Base-by-base conservation (phyloP, 2,329 filamentous ascomycete genomes). In the Aureobasidium sp. region DNA sequence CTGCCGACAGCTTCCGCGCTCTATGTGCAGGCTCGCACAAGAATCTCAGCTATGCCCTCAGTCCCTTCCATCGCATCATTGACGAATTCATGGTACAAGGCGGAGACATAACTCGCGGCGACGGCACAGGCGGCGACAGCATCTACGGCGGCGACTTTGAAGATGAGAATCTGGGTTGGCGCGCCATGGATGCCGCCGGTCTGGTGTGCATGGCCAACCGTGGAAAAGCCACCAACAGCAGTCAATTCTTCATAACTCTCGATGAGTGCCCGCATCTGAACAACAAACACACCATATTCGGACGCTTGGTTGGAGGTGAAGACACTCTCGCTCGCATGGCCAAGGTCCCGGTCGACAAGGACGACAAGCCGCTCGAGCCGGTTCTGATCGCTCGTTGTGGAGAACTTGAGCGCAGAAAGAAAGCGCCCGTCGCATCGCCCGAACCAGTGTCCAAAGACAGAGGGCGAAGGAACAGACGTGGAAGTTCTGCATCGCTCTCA, bases 1-100 rank as follows among this genome's bases (percentile, higher is more conserved):
- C 29, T 49, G 54, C 64, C 25, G 15, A 37, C 63, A 79, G 77
- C 66, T 79, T 79, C 66, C 75, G 75, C 13, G 71, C 75, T 50
- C 67, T 79, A 58, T 78, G 76, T 66, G 75, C 73, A 30, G 73
- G 72, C 63, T 70, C 74, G 53, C 67, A 74, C 64, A 63, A 71
- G 45, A 68, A 67, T n/a, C 65, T 76, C 50, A 71, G 69, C 27
- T 77, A 76, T 67, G 72, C 71, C 44, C 65, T 69, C 49, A 68
- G 69, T 5, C 72, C 73, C 21, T 75, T 77, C 65, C 75, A 76
- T 64, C 69, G 75, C 11, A 68, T 77, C 50, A 76, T 77, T 60
- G 73, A 76, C 64, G 73, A 75, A 44, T 77, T 77, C 67, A 77
- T 77, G 75, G 67, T 77, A 3, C 75, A 77, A 67, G 75, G 75